Percentiles rank a stretch among this genome's conserved stretches.
phyloP scores from a whole-genome alignment of 2,329 filamentous ascomycete genomes.

The Aspergillus sp. region DNA sequence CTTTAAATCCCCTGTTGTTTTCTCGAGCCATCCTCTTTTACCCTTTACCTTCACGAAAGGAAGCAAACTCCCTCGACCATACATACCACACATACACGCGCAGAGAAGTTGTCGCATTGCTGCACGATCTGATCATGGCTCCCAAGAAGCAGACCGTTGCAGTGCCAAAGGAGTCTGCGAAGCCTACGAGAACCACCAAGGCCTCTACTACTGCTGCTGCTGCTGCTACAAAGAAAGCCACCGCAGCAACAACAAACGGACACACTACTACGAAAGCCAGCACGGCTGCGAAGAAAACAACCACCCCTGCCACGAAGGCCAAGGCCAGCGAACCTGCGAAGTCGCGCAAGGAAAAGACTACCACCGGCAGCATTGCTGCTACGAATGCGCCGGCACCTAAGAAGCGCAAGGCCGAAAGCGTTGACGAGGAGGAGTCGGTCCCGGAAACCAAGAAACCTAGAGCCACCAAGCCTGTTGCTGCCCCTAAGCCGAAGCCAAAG shows the following conservation, averaged over 20 bases:
- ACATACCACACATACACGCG: background rate
- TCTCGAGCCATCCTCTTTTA: too few species aligned
- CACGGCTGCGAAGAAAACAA: conserved; percentile 11
- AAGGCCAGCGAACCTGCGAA: conserved; percentile 4
- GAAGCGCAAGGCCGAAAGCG: conserved; percentile 29
- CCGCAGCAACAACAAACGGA: conserved; percentile 12
- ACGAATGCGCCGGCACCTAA: conserved; percentile 9
- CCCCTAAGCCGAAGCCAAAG: conserved; percentile 25
- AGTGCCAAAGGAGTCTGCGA: conserved; percentile 13
- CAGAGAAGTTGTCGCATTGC: background rate
- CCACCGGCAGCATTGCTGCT: conserved; percentile 9
- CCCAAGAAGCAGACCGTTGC: conserved; percentile 18
- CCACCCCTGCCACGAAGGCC: conserved; percentile 7
- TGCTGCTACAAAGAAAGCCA: conserved; percentile 13
- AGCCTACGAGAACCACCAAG: conserved; percentile 6
- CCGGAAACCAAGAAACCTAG: conserved; percentile 25
- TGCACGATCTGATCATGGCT: conserved; percentile 14
- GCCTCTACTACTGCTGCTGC: conserved; percentile 6
- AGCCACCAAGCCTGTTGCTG: conserved; percentile 20
- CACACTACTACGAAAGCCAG: conserved; percentile 14
- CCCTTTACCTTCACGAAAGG: too few species aligned
- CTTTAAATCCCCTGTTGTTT: background rate
- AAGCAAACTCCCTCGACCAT: background rate
- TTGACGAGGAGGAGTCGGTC: conserved; percentile 17
- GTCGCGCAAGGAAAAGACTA: conserved; percentile 13